These are phyloP conservation scores for Cadophora luteo-olivacea DNA, from an alignment of 2,329 filamentous ascomycete species.

Conservation along the genomic window DNA sequence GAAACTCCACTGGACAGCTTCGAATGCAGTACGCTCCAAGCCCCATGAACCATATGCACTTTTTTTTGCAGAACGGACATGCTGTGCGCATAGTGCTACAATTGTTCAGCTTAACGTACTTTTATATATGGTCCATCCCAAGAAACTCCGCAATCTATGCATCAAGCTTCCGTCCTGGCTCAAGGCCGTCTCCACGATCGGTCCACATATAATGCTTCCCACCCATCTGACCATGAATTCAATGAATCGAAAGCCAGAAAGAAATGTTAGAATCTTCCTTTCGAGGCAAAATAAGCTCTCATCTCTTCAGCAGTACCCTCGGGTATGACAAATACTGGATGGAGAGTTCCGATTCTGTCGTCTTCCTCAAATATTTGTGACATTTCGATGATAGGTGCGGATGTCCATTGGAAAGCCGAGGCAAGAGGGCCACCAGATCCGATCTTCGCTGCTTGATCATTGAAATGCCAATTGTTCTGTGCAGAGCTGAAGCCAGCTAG, in stretches of 20 bases:
- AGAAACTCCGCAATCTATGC: neutral
- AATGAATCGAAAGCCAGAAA: neutral
- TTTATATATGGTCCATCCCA: neutral
- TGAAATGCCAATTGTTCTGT: constrained; percentile 70
- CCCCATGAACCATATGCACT: neutral
- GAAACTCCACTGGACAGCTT: neutral
- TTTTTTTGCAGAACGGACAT: neutral
- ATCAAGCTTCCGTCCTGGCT: neutral
- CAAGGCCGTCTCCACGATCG: neutral
- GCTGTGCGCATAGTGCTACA: neutral
- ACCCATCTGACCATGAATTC: neutral
- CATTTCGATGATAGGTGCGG: constrained; percentile 54
- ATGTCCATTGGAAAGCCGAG: constrained; percentile 48
- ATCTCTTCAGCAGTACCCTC: constrained; percentile 53
- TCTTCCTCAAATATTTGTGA: constrained; percentile 71
- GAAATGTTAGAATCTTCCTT: constrained; percentile 38
- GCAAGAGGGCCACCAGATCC: constrained; percentile 41
- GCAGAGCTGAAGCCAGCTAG: constrained; percentile 84
- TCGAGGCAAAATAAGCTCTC: constrained; percentile 41
- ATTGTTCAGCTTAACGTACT: neutral
- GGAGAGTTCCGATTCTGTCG: constrained; percentile 73
- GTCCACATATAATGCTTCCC: neutral
- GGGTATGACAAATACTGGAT: constrained; percentile 87
- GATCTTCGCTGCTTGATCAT: constrained; percentile 45
- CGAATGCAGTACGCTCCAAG: neutral